phyloP scores from a whole-genome alignment of 1,139 yeast species.

The Waltiozyma sp. region DNA sequence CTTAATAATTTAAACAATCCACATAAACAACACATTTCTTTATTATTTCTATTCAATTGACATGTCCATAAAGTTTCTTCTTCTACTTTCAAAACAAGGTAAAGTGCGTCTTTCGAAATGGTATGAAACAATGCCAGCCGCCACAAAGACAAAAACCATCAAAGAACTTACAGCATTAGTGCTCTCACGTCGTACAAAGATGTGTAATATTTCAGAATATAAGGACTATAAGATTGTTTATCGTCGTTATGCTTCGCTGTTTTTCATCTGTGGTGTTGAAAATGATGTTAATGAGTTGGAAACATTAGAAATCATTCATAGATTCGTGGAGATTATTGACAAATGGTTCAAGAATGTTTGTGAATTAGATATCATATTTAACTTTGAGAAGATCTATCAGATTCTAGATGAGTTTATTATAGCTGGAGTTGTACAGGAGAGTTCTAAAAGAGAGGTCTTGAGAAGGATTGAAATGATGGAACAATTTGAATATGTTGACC shows the following conservation, averaged over 20 bases:
- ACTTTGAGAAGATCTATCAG: constrained; percentile 87
- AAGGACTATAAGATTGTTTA: constrained; percentile 76
- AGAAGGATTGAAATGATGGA: constrained; percentile 73
- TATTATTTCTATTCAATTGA: too few species aligned
- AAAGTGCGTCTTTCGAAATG: constrained; percentile 88
- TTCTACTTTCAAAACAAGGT: constrained; percentile 87
- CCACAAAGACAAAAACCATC: constrained; percentile 74
- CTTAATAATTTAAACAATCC: too few species aligned
- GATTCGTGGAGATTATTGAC: constrained; percentile 96
- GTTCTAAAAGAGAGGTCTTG: constrained; percentile 70
- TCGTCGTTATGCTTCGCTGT: constrained; percentile 85
- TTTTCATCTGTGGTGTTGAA: constrained; percentile 80
- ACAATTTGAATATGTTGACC: constrained; percentile 57
- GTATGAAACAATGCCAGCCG: constrained; percentile 74
- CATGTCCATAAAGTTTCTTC: constrained; percentile 72
- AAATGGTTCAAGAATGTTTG: constrained; percentile 94
- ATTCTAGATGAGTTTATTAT: constrained; percentile 78
- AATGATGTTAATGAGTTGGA: constrained; percentile 79
- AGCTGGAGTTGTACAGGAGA: constrained; percentile 78
- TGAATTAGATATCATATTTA: constrained; percentile 87
- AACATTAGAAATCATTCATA: constrained; percentile 76
- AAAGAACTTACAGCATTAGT: constrained; percentile 82
- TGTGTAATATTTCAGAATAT: constrained; percentile 93
- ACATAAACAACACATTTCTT: too few species aligned
- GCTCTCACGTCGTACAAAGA: constrained; percentile 75